These are phyloP conservation scores for Zygnema circumcarinatum DNA, from an alignment of 139 green algal species.

Conservation along the genomic window DNA sequence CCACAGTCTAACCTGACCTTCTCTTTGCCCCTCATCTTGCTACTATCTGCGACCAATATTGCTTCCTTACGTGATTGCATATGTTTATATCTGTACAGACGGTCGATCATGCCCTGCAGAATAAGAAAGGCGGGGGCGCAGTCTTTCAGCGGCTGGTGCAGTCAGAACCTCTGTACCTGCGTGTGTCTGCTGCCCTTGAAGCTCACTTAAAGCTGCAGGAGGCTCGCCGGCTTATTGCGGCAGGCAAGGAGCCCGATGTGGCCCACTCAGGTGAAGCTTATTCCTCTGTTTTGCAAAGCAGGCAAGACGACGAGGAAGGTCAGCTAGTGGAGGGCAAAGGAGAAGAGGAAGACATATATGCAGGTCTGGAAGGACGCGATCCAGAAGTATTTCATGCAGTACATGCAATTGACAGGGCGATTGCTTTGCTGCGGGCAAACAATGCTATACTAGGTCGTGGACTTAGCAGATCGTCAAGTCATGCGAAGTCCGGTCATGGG, in stretches of 20 bases:
- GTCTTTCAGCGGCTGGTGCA: not conserved
- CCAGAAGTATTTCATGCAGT: not conserved
- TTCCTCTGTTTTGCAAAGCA: not conserved
- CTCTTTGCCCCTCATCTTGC: no score
- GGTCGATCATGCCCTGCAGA: not conserved
- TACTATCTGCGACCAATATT: no score
- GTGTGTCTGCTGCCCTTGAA: not conserved
- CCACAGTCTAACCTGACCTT: no score
- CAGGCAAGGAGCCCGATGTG: not conserved
- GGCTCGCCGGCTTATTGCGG: not conserved
- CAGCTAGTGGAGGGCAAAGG: not conserved
- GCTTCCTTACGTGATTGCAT: no score
- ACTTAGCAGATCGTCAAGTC: not conserved
- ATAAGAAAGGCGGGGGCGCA: not conserved
- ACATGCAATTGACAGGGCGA: not conserved
- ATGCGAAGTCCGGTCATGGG: no score
- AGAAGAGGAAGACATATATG: not conserved
- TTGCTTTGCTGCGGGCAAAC: not conserved
- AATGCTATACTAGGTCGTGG: not conserved
- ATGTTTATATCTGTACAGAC: not conserved
- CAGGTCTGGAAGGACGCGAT: not conserved
- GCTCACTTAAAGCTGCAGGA: not conserved
- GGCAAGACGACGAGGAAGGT: not conserved
- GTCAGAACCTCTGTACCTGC: constrained; percentile 20
- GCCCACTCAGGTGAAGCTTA: not conserved